Base-by-base conservation (phyloP, 495 filamentous ascomycete genomes). In the Podospora didyma region DNA sequence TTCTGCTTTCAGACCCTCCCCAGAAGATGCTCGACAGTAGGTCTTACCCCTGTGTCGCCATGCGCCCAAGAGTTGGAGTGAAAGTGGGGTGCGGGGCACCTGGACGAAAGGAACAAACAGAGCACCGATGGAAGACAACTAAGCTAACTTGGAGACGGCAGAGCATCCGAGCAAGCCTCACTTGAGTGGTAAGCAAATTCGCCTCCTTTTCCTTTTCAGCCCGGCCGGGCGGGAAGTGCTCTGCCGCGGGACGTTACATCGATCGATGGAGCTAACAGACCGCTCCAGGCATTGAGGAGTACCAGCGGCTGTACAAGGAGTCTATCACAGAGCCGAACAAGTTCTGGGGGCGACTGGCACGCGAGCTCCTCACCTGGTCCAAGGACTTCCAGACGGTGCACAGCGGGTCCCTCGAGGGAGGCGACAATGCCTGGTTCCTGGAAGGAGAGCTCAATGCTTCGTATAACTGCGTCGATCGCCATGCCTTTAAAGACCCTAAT, bases 401-500 rank as follows among this genome's bases (percentile, higher is more conserved):
- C 67, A 79, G 75, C 62, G 94, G 94, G 48, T 86, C 83, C 14
- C 83, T 98, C 50, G 74, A 70, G 55, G 79, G 88, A 60, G 94
- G 94, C 59, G 92, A 98, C 77, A 86, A 80, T 63, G 86, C 90
- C 53, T 99, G 95, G 95, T 99, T 99, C 71, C 73, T 90, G 49
- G 94, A 96, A 74, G 94, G 94, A 55, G 83, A 86, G 56, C 80
- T 99, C 63, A 97, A 97, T 65, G 95, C 94, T 46, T 92, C 89
- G 22, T 99, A 89, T 83, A 99, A 99, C 79, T 95, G 90, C 69
- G 88, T 99, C 53, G 94, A 99, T 65, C 89, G 94, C 58, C 94
- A 97, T 73, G 94, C 93, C 10, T 79, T 93, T 77, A 92, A 91
- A 74, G 82, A 96, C 75, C 95, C 95, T 17, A 76, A 96, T 74